phyloP scores from a whole-genome alignment of 1,284 basidiomycete genomes.

The Ceratorhiza oryzae-sativae region DNA sequence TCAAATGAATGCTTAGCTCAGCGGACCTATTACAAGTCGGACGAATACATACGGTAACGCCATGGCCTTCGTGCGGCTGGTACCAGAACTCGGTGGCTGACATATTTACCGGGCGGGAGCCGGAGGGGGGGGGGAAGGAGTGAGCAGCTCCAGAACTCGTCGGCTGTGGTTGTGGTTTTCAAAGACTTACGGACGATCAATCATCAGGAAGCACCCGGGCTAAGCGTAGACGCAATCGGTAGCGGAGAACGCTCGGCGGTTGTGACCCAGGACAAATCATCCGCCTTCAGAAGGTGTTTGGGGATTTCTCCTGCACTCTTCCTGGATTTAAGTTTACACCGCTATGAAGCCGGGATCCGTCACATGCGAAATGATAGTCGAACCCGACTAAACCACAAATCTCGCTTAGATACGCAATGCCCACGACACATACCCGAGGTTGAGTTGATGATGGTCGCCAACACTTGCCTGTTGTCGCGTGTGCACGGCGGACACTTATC shows the following conservation, averaged over 20 bases:
- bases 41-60: conserved; percentile 22
- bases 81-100: conserved; percentile 20
- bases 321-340: not conserved
- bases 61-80: conserved; percentile 33
- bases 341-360: not conserved
- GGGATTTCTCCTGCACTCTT: not conserved
- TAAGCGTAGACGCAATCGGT: conserved; percentile 24
- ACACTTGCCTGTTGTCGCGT: not conserved
- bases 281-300: not conserved
- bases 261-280: not conserved
- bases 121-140: not conserved
- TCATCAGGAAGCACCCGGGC: conserved; percentile 10
- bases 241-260: conserved; percentile 3
- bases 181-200: conserved; percentile 7
- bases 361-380: conserved; percentile 6
- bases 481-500: not conserved
- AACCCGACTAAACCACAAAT: not conserved
- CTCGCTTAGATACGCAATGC: conserved; percentile 8
- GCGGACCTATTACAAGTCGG: not conserved
- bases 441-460: conserved; percentile 1
- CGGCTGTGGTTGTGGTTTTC: conserved; percentile 12
- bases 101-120: conserved; percentile 20
- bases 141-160: conserved; percentile 22
- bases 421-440: not conserved
- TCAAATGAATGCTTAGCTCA: not conserved